Base-by-base conservation (phyloP, 2,329 filamentous ascomycete genomes). In the Fusarium sp. region DNA sequence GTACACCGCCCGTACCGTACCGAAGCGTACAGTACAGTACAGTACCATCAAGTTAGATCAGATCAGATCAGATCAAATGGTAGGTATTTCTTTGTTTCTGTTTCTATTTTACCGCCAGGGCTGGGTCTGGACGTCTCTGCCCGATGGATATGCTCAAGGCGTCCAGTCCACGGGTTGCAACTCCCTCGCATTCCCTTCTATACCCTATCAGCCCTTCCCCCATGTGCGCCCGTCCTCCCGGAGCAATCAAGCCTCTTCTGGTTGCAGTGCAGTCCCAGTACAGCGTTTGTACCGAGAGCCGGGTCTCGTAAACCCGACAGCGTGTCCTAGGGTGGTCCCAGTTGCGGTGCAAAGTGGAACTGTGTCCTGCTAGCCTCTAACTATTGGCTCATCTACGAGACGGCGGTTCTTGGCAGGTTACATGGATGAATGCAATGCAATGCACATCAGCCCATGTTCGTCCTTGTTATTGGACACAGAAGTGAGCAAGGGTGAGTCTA, bases 281-380 rank as follows among this genome's bases (percentile, higher is more conserved):
- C 34, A 50, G 47, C n/a, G 23, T 38, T 50, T 38, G 53, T 62
- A 71, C 72, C 72, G 72, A 74, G 71, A 74, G 72, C 67, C 65
- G 67, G 71, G 67, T 63, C 59, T 70, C 62, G 61, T 62, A 56
- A 62, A 71, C 62, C 59, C 56, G 59, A 68, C 65, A 71, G 57
- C 49, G 44, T 67, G 60, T 63, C 69, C 52, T 37, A 67, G 71
- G 69, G 57, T 72, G 61, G 58, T 37, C 54, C 66, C 59, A 57
- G 71, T 55, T 49, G 50, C 45, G 55, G 53, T 73, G 50, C 40
- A 63, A 63, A 58, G 70, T 70, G 65, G 72, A 53, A 36, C 71
- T 37, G 49, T 55, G 57, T 55, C 37, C 60, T 46, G 53, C 40
- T n/a, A 12, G 23, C n/a, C 7, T 20, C 20, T 18, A 16, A 18